These are phyloP conservation scores for Sugiyamaella marilandica DNA, from an alignment of 805 yeast genomes.

Conservation along the genomic window DNA sequence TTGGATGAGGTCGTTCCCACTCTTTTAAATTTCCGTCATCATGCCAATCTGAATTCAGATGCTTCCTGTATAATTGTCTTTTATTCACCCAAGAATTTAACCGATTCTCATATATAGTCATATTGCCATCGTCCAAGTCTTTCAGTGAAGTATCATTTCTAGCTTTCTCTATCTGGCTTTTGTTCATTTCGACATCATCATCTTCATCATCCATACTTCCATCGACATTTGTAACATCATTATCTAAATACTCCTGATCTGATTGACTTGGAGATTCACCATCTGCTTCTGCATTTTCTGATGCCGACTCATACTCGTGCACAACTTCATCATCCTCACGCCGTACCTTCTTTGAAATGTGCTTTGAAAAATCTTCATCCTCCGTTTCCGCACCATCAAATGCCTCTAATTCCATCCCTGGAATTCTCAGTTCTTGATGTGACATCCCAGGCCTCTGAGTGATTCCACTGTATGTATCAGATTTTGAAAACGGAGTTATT, in stretches of 20 bases:
- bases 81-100: slow-evolving; percentile 53
- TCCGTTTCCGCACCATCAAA: slow-evolving; percentile 16
- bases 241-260: not conserved
- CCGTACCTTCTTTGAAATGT: not conserved
- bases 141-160: not conserved
- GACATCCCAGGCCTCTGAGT: slow-evolving; percentile 22
- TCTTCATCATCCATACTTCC: slow-evolving; percentile 23
- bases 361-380: slow-evolving; percentile 7
- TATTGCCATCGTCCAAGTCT: slow-evolving; percentile 79
- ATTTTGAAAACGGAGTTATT: slow-evolving; percentile 85
- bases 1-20: slow-evolving; percentile 75
- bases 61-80: slow-evolving; percentile 44
- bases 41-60: slow-evolving; percentile 20
- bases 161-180: not conserved
- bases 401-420: slow-evolving; percentile 40
- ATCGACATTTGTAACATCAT: slow-evolving; percentile 26
- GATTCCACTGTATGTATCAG: slow-evolving; percentile 22
- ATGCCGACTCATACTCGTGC: not conserved
- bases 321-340: slow-evolving; percentile 5
- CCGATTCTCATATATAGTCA: slow-evolving; percentile 54
- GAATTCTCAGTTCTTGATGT: slow-evolving; percentile 46
- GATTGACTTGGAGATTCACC: not conserved
- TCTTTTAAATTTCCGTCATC: slow-evolving; percentile 37
- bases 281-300: not conserved
- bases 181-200: slow-evolving; percentile 23